phyloP scores from a whole-genome alignment of 352 stramenopile species.

The Pythium phragmitis region DNA sequence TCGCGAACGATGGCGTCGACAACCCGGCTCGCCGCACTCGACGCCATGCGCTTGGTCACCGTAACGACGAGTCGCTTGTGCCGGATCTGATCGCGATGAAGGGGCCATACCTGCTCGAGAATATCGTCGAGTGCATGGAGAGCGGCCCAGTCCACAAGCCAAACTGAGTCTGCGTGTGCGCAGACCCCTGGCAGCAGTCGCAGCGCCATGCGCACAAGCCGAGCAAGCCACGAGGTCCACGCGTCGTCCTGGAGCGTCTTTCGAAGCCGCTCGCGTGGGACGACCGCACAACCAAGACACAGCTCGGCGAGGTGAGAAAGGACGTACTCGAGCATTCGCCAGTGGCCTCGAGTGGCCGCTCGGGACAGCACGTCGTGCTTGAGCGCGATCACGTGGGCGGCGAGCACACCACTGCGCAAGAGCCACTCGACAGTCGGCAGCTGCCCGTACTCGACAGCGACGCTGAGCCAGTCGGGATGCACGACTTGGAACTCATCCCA shows the following conservation, averaged over 20 bases:
- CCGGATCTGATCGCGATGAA: not conserved
- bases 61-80: not conserved
- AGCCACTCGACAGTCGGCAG: conserved; percentile 5
- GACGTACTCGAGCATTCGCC: conserved; percentile 5
- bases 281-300: conserved; percentile 2
- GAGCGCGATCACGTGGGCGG: not conserved
- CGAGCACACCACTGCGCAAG: not conserved
- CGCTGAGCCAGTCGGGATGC: not conserved
- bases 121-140: conserved; percentile 8
- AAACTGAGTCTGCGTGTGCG: not conserved
- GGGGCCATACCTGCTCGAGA: not conserved
- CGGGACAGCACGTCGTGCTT: not conserved
- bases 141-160: conserved; percentile 7
- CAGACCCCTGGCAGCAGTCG: not conserved
- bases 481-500: not conserved
- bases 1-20: not conserved
- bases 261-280: not conserved
- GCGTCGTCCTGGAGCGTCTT: not conserved
- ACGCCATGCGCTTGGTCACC: not conserved
- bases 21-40: not conserved
- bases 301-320: not conserved
- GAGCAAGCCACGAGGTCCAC: not conserved
- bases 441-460: not conserved
- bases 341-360: conserved; percentile 2
- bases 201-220: conserved; percentile 6